Percentiles rank a stretch among this genome's conserved stretches.
phyloP scores from a whole-genome alignment of 2,329 filamentous ascomycete genomes.

The Coniochaeta ligniaria region DNA sequence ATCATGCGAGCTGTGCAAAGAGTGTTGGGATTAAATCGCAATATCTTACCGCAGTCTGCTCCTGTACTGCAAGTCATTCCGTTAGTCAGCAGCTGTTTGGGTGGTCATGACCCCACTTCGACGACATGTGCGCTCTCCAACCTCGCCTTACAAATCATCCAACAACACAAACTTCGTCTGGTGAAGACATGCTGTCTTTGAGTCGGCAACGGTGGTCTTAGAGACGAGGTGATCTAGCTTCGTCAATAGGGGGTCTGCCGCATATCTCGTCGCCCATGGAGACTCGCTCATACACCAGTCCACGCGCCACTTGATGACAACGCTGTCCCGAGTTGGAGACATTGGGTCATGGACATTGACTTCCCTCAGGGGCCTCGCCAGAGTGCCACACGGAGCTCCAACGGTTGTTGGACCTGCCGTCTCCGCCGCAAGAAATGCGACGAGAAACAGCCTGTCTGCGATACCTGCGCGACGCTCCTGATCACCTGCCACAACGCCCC shows the following conservation, averaged over 20 bases:
- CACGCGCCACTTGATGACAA: neutral
- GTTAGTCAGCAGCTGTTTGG: too few species aligned
- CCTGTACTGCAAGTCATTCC: too few species aligned
- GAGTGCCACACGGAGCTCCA: constrained; percentile 26
- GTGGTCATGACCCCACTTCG: neutral
- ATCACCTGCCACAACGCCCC: constrained; percentile 50
- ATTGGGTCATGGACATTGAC: neutral
- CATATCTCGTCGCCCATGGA: neutral
- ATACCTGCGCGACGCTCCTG: constrained; percentile 40
- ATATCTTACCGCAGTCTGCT: too few species aligned
- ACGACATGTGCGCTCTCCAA: neutral
- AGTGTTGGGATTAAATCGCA: too few species aligned
- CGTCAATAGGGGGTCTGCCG: neutral
- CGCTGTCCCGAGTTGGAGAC: neutral
- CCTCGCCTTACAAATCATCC: neutral
- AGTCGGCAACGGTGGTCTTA: neutral
- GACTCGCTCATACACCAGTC: neutral
- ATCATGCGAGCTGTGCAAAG: too few species aligned
- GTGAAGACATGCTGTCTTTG: neutral
- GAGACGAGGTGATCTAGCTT: neutral
- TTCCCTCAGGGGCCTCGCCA: neutral
- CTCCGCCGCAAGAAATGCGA: constrained; percentile 57
- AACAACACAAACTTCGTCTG: neutral
- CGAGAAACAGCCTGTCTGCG: constrained; percentile 43
- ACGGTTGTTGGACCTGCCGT: constrained; percentile 55